A percentile compares a stretch with the other conserved stretches of the same genome.
phyloP scores from a whole-genome alignment of 2,329 filamentous ascomycete species.

The Xylaria sp. region DNA sequence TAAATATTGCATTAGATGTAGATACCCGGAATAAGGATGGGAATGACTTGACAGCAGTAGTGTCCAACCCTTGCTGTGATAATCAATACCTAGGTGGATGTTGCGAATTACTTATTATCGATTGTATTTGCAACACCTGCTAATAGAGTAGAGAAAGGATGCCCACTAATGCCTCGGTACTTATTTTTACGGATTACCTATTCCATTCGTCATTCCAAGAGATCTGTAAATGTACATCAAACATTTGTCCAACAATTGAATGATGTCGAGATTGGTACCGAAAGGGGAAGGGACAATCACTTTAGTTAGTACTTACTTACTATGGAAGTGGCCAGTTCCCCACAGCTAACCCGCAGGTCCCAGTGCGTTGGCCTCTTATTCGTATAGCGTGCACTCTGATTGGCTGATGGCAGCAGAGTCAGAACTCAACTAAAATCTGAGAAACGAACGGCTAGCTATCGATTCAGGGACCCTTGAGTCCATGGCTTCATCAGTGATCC shows the following conservation, averaged over 20 bases:
- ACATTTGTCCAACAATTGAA: background rate
- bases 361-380: constrained; percentile 33
- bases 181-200: too few species aligned
- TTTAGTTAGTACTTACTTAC: background rate
- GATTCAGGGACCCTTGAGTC: constrained; percentile 20
- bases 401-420: constrained; percentile 10
- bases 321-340: background rate
- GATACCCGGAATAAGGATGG: background rate
- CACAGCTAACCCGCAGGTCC: background rate
- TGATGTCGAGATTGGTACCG: background rate
- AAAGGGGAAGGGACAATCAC: background rate
- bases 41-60: background rate
- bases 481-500: constrained; percentile 24
- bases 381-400: constrained; percentile 31
- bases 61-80: background rate
- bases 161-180: background rate
- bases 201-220: too few species aligned
- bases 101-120: too few species aligned
- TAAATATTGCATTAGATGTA: constrained; percentile 13
- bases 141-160: background rate
- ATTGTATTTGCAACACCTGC: background rate
- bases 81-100: background rate
- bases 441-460: constrained; percentile 13
- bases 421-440: constrained; percentile 9
- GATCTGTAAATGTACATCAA: background rate